A percentile compares a stretch with the other conserved stretches of the same genome.
Evolutionary conservation across 441 rosid species (phyloP).

Genomic region (Bocquillonia castaneifolia): DNA sequence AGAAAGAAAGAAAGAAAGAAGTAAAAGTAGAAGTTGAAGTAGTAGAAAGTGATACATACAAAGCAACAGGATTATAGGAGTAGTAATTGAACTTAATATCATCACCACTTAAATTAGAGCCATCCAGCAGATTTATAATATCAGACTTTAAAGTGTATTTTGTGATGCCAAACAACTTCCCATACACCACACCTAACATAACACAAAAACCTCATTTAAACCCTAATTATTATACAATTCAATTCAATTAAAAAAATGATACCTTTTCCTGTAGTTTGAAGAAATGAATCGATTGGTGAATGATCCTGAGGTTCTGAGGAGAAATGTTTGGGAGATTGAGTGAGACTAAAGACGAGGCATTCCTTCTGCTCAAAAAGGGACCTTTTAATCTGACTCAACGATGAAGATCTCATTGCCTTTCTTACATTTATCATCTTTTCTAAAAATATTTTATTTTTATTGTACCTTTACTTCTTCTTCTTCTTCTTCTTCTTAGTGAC

Average conservation of each 20-base stretch:
- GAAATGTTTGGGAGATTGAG: conserved; percentile 38
- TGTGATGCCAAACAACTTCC: conserved; percentile 41
- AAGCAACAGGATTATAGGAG: conserved; percentile 35
- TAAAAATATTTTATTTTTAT: too few species aligned
- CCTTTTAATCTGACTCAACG: too few species aligned
- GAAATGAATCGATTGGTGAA: conserved; percentile 31
- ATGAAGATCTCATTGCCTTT: too few species aligned
- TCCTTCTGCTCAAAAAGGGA: too few species aligned
- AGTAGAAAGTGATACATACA: not conserved
- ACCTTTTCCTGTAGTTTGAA: conserved; percentile 37
- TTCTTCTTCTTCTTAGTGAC: too few species aligned
- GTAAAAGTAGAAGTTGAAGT: not conserved
- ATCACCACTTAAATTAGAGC: conserved; percentile 44
- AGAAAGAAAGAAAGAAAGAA: not conserved
- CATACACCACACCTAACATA: conserved; percentile 47
- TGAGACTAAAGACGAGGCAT: too few species aligned
- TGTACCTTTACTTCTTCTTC: too few species aligned
- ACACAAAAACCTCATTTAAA: not conserved
- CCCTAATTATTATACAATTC: not conserved
- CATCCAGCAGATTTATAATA: conserved; percentile 55
- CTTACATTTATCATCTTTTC: too few species aligned
- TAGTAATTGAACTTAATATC: conserved; percentile 62
- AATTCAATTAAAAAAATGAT: not conserved
- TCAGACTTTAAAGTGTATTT: conserved; percentile 60
- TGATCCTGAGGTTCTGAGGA: conserved; percentile 40